These are phyloP conservation scores for Plasmodium relictum DNA, from an alignment of 169 alveolate species.

Conservation along the genomic window DNA sequence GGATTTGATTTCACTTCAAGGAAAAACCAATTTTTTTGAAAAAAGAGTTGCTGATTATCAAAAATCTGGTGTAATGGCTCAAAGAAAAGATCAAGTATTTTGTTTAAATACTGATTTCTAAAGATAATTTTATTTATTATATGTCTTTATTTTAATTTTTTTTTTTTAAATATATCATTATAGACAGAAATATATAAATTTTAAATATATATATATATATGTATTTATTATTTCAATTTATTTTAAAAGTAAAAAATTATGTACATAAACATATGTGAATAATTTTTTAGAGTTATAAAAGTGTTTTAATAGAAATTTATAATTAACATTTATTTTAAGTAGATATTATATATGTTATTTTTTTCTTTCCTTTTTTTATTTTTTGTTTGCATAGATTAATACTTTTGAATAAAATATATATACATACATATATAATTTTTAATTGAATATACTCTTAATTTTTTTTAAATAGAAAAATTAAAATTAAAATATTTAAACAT, in stretches of 20 bases:
- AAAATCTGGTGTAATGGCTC: slow-evolving; percentile 97
- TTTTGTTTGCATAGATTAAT: slow-evolving; percentile 14
- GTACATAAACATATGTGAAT: neutral
- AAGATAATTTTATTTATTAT: neutral
- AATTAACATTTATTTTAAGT: neutral
- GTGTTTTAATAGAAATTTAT: neutral
- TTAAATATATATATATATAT: neutral
- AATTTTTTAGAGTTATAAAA: neutral
- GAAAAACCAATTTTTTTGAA: slow-evolving; percentile 99
- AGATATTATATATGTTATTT: neutral
- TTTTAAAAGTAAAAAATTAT: too few species aligned
- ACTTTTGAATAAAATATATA: neutral
- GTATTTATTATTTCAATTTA: neutral
- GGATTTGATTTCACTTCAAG: slow-evolving; percentile 98
- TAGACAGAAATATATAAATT: neutral
- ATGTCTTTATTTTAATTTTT: neutral
- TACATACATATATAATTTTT: neutral
- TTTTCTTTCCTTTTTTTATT: slow-evolving; percentile 4
- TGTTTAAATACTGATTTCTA: slow-evolving; percentile 82
- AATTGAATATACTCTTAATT: too few species aligned
- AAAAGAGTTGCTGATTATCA: slow-evolving; percentile 98
- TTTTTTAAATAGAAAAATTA: neutral
- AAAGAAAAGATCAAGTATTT: slow-evolving; percentile 83
- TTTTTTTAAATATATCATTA: neutral
- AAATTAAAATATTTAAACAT: neutral